Base-by-base conservation (phyloP, 345 rosid species). In the Alliaria petiolata region DNA sequence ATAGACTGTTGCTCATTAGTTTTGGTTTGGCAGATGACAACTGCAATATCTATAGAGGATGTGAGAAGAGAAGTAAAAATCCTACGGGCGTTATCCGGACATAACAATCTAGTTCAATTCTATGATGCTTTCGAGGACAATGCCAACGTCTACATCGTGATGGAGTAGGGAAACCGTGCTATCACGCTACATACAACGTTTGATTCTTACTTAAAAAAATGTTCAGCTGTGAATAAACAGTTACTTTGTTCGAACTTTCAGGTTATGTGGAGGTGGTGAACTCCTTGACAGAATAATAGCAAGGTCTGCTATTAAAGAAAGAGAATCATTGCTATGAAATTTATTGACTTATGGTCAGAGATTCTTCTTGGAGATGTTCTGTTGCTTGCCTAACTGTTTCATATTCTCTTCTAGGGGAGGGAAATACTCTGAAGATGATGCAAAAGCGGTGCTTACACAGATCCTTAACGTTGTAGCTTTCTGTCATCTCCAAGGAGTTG, bases 201-300 rank as follows among this genome's bases (percentile, higher is more conserved):
- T 71, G 45, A 14, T 40, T 61, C 61, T 0, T 17, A 40, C 3
- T 31, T 15, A 47, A 70, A 58, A 70, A 0, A 60, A 28, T 49
- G 5, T n/a, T 52, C 19, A 52, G 36, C 56, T 36, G 50, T 65
- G 62, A 51, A 52, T 42, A 4, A 51, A 35, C 13, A n/a, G n/a
- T n/a, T 22, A 19, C 0, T 54, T 64, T 12, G 33, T 17, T 35
- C 9, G 11, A 70, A 50, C 64, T 77, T 81, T 67, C 93, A 95
- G 99, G 89, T 82, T 95, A 77, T 95, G 99, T 79, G 96, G 84
- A 84, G 99, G 99, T 78, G 99, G 99, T 63, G 99, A 92, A 78
- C 99, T 95, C 40, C 82, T 95, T 45, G 98, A 92, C 77, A 89
- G 88, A 78, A 92, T 95, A 82, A 90, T 95, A 51, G 80, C 96